Evolutionary conservation across 1,284 basidiomycete genomes (phyloP).

Genomic region (Apiotrichum mycotoxinovorans): DNA sequence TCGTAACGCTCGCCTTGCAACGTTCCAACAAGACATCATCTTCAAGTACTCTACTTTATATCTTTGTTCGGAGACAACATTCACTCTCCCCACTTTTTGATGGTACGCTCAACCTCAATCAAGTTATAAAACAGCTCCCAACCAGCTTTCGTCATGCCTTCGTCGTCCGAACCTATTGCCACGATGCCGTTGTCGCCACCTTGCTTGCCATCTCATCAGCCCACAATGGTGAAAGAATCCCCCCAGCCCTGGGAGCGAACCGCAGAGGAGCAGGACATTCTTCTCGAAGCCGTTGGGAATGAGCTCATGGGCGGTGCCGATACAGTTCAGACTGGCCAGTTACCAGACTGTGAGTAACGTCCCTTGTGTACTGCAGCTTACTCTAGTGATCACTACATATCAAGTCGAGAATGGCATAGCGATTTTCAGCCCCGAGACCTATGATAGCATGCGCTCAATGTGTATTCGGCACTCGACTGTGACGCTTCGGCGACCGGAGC

Average conservation of each 20-base stretch:
- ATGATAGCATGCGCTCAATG: constrained; percentile 22
- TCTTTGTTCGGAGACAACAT: background rate
- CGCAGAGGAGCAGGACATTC: too few relatives aligned
- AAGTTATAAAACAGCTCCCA: constrained; percentile 2
- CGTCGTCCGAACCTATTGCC: background rate
- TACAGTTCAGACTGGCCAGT: background rate
- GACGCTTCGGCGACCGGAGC: constrained; percentile 4
- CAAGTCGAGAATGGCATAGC: background rate
- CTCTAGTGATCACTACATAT: background rate
- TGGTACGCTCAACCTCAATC: background rate
- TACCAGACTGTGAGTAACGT: background rate
- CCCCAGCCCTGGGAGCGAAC: background rate
- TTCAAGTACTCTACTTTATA: too few relatives aligned
- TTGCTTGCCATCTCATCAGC: background rate
- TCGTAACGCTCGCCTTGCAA: background rate
- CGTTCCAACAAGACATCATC: background rate
- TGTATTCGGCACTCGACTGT: constrained; percentile 27
- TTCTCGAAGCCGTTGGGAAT: background rate
- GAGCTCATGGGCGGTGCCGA: background rate
- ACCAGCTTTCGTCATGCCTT: background rate
- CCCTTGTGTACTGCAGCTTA: background rate
- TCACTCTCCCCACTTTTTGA: background rate
- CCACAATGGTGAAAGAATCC: background rate
- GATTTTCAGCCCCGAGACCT: constrained; percentile 25
- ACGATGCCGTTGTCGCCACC: background rate